phyloP scores from a whole-genome alignment of 306 rosid genomes.

The Quercus robur region DNA sequence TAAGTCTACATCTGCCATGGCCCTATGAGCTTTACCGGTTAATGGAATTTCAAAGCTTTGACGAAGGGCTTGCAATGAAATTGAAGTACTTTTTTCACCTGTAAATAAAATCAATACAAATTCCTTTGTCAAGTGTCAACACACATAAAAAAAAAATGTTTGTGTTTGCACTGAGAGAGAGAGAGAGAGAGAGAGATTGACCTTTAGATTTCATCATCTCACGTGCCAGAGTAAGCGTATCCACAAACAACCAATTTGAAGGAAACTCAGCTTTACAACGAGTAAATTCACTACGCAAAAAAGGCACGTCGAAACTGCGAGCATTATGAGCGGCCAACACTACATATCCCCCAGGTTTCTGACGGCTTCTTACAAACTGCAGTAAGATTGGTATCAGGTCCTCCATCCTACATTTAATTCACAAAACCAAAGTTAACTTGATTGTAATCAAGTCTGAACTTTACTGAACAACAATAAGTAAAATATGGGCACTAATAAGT shows the following conservation, averaged over 20 bases:
- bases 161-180: not conserved
- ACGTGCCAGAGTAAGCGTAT: slow-evolving; percentile 62
- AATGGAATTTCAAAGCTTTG: slow-evolving; percentile 39
- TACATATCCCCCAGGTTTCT: slow-evolving; percentile 66
- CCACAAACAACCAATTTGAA: slow-evolving; percentile 61
- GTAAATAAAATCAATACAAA: slow-evolving; percentile 21
- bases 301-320: slow-evolving; percentile 84
- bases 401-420: slow-evolving; percentile 58
- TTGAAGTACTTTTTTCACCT: slow-evolving; percentile 44
- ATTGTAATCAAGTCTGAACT: not conserved
- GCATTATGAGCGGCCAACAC: slow-evolving; percentile 79
- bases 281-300: slow-evolving; percentile 53
- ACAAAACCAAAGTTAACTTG: slow-evolving; percentile 13
- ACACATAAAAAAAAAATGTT: not conserved
- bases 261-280: slow-evolving; percentile 68
- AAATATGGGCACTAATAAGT: not conserved
- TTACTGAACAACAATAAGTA: not conserved
- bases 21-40: slow-evolving; percentile 78
- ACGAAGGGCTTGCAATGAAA: slow-evolving; percentile 51
- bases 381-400: slow-evolving; percentile 72
- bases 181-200: slow-evolving; percentile 21
- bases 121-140: not conserved
- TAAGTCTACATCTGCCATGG: slow-evolving; percentile 70
- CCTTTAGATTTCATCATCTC: slow-evolving; percentile 61
- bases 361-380: slow-evolving; percentile 62